Conservation (phyloP, 2,329 filamentous ascomycete species). For the Fusarium temperatum region DNA sequence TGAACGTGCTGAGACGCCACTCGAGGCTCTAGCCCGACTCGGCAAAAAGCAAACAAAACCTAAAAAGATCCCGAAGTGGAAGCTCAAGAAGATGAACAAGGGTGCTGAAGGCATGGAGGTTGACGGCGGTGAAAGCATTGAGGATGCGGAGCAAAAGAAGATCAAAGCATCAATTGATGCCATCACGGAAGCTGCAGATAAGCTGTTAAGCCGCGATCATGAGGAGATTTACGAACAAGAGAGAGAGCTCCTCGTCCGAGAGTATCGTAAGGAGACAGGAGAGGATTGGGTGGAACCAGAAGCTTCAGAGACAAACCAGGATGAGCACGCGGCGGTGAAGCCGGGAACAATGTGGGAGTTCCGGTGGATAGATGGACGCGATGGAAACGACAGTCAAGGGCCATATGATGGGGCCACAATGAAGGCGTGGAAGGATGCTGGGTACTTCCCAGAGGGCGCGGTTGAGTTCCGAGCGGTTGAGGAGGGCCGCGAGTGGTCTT, state of each 20-base stretch:
- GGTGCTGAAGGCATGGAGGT: conserved; percentile 74
- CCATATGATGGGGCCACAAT: conserved; percentile 88
- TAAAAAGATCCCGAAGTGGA: conserved; percentile 70
- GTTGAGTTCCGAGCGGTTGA: conserved; percentile 78
- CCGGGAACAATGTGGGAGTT: conserved; percentile 76
- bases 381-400: conserved; percentile 81
- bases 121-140: conserved; percentile 55
- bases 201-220: conserved; percentile 82
- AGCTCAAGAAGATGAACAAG: conserved; percentile 73
- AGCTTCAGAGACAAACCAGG: conserved; percentile 44
- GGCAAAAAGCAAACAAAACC: conserved; percentile 73
- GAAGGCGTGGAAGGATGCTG: conserved; percentile 89
- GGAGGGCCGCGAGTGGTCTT: conserved; percentile 63
- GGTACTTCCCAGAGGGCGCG: conserved; percentile 81
- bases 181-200: conserved; percentile 90
- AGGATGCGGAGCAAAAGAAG: conserved; percentile 74
- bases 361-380: conserved; percentile 88
- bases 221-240: conserved; percentile 93
- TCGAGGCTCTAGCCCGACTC: conserved; percentile 87
- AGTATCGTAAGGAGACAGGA: conserved; percentile 85
- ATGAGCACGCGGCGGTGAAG: conserved; percentile 30
- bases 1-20: conserved; percentile 82
- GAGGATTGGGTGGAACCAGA: conserved; percentile 77
- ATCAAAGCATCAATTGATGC: conserved; percentile 79
- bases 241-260: conserved; percentile 81